Base-by-base conservation (phyloP, 2,329 filamentous ascomycete species). In the Epichloe bromicola region DNA sequence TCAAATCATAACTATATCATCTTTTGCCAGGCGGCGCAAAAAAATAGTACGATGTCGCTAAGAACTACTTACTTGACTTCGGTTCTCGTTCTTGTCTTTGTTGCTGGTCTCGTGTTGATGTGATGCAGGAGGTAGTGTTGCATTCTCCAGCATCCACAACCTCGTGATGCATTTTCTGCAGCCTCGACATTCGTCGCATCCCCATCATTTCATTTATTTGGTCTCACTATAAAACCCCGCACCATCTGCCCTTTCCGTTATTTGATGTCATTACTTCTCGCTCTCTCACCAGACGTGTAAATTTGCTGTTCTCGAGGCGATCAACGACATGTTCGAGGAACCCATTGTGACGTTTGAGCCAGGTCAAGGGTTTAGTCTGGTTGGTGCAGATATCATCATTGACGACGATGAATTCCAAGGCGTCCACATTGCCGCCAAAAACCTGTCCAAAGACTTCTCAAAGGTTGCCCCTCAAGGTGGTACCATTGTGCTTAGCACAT, bases 381-480 rank as follows among this genome's bases (percentile, higher is more conserved):
- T 62, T 39, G 58, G 60, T 14, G 61, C 65, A 4, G 55, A 61
- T 1, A 61, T 67, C 34, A 46, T 66, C 30, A 55, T 64, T 38
- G 60, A 65, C 17, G 51, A 60, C 7, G 58, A 59, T 47, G 64
- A 68, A 40, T 58, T 57, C 15, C 46, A 59, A 4, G 66, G 66
- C 10, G 55, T 68, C 15, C 59, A 61, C 26, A 67, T 68, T 33
- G 65, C 66, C 5, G 63, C 59, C 11, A 53, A 58, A 34, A 67
- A 64, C 19, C 52, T 68, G 7, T 58, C 59, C 34, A 54, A 56
- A 41, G 62, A 65, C 48, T 61, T 65, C 37, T 51, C 55, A 4
- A 59, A 51, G 7, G 61, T 65, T 33, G 60, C 60, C 1, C 54
- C 51, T 14, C 47, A 43, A 23, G 30, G 45, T 40, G 46, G 52